Base-by-base conservation (phyloP, 2,329 filamentous ascomycete genomes). In the Sporothrix phasma region DNA sequence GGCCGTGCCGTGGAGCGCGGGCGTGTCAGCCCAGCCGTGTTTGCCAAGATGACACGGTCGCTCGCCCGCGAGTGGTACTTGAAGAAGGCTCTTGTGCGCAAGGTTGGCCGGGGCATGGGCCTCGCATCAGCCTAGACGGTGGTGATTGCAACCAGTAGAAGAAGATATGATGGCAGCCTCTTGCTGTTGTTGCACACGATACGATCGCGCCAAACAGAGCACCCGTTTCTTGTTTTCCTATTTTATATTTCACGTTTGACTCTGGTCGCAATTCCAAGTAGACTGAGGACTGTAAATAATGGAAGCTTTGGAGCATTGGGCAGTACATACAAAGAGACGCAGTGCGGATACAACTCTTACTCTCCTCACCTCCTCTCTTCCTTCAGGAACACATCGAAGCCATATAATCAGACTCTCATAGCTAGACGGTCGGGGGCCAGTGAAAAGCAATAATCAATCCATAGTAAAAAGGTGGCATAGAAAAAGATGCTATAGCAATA, bases 51-150 rank as follows among this genome's bases (percentile, higher is more conserved):
- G 75, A 92, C 88, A 37, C 80, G 90, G 67, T 84, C 82, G 41
- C 75, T 94, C 61, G 89, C 89, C 1, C 78, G 90, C 59, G 90
- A 95, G 74, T 89, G 88, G 82, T 95, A 90, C 72, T 74, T 92
- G 72, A 92, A 92, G 79, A 92, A 92, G 79, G 90, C 88, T 8
- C 76, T 93, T 60, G 86, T 88, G 53, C 84, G 83, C 72, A 93
- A 93, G 79, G 90, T 92, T 74, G 87, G 84, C 2, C 79, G 78
- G 64, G 89, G 90, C 0, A 89, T 94, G 86, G 89, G 88, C 2
- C 76, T 94, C 0, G 60, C 62, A 2, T 46, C 43, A 0, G 63
- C 53, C 10, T 67, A 62, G 31, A 26, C 5, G n/a, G n/a, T 5
- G 10, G 8, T 11, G 11, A 5, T n/a, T 3, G 26, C 6, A 8